Base-by-base conservation (phyloP, 2,329 filamentous ascomycete species). In the Fusarium cicatricum region DNA sequence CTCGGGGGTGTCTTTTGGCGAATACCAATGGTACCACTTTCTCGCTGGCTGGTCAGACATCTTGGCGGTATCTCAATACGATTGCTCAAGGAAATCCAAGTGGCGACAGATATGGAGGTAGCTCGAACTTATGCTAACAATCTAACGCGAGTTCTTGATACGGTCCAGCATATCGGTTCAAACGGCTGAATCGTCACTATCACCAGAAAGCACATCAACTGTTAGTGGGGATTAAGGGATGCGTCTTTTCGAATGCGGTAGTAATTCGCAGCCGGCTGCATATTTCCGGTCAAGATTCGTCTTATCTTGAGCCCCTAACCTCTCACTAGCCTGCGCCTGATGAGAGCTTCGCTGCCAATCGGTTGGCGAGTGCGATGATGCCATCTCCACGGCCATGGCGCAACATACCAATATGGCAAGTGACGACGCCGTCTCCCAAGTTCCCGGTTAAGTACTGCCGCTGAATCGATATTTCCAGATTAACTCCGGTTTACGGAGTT, bases 1-100 rank as follows among this genome's bases (percentile, higher is more conserved):
- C 11, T 60, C 55, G 2, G 60, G 50, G 0, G 76, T 81, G 55
- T 86, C 83, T 7, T 78, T 71, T 15, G 77, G 71, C 3, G 80
- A 70, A 65, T 78, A 84, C 81, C 80, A 84, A 53, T 79, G 73
- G 36, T 63, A 63, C 57, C 60, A 61, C 23, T 44, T 59, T 39
- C 60, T 48, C 12, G 31, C 44, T 2, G 40, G 50, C 21, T 23
- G 34, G 12, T 21, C 41, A 16, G 60, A 41, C 57, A 63, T 63
- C 12, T 36, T 51, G 34, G 11, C 33, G 4, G 11, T 11, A 5
- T 16, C 16, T 17, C 16, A 19, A 10, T 11, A n/a, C 14, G 11
- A 38, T 14, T 37, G 14, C 1, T 42, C 17, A n/a, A 11, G n/a
- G 11, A 40, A 10, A 32, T 28, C 11, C 23, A 32, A 19, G 10